Evolutionary conservation across 495 filamentous ascomycete species (phyloP).

Genomic region (Penicillium crystallinum): DNA sequence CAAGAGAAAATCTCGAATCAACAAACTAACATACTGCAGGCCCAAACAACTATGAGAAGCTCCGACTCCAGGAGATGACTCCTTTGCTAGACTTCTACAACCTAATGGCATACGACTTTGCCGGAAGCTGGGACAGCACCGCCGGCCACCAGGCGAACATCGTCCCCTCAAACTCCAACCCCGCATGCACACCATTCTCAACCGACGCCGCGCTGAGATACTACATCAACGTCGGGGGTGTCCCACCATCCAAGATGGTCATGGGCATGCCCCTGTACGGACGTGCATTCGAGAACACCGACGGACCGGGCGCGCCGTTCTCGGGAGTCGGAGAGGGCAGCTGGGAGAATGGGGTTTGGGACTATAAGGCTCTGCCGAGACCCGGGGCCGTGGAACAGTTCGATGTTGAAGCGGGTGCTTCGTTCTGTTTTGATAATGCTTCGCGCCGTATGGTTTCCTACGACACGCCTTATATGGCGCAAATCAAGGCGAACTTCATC

Average conservation of each 20-base stretch:
- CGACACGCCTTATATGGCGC: slow-evolving; percentile 59
- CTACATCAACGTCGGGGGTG: slow-evolving; percentile 55
- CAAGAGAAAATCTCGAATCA: neutral
- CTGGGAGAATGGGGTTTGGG: slow-evolving; percentile 79
- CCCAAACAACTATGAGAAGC: slow-evolving; percentile 60
- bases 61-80: slow-evolving; percentile 67
- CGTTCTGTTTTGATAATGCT: slow-evolving; percentile 63
- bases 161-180: slow-evolving; percentile 49
- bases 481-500: slow-evolving; percentile 64
- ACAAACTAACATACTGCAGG: slow-evolving; percentile 16
- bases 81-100: slow-evolving; percentile 73
- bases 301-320: slow-evolving; percentile 66
- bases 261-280: slow-evolving; percentile 88
- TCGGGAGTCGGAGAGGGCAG: slow-evolving; percentile 61
- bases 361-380: slow-evolving; percentile 62
- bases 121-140: slow-evolving; percentile 66
- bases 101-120: slow-evolving; percentile 80
- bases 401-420: slow-evolving; percentile 47
- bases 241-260: slow-evolving; percentile 67
- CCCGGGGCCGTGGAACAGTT: slow-evolving; percentile 36
- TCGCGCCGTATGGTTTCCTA: slow-evolving; percentile 67
- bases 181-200: slow-evolving; percentile 53
- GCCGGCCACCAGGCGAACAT: slow-evolving; percentile 84
- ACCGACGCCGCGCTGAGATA: slow-evolving; percentile 45
- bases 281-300: slow-evolving; percentile 69